Evolutionary conservation across 1,284 basidiomycete genomes (phyloP).

Genomic region (Apiotrichum porosum): DNA sequence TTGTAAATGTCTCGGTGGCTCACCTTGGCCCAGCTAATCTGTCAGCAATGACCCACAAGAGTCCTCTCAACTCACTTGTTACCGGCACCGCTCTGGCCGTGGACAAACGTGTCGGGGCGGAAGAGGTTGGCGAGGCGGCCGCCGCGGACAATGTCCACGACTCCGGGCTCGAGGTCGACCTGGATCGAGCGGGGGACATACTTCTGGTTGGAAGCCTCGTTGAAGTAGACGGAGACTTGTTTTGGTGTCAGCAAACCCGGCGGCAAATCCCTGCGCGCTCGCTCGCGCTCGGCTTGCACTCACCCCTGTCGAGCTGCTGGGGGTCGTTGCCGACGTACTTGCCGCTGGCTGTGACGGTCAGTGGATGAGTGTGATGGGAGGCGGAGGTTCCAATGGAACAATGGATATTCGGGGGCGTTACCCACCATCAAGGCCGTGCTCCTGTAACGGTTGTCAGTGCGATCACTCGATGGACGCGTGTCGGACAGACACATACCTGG

Average conservation of each 20-base stretch:
- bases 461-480: background rate
- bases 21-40: constrained; percentile 52
- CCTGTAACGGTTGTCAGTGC: constrained; percentile 25
- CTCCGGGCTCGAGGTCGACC: constrained; percentile 86
- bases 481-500: constrained; percentile 20
- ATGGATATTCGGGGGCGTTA: background rate
- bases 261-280: too few species aligned
- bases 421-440: constrained; percentile 43
- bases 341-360: constrained; percentile 23
- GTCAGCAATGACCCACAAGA: too few species aligned
- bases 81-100: constrained; percentile 63
- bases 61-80: too few species aligned
- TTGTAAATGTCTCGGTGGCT: too few species aligned
- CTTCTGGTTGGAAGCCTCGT: constrained; percentile 43
- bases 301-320: constrained; percentile 39
- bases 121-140: constrained; percentile 58
- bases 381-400: background rate
- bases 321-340: constrained; percentile 41
- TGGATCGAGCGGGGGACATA: constrained; percentile 93
- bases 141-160: constrained; percentile 66
- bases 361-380: background rate
- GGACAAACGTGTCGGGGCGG: constrained; percentile 81
- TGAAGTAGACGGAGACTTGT: constrained; percentile 50
- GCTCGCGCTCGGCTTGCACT: too few species aligned
- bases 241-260: too few species aligned